Evolutionary conservation across 495 filamentous ascomycete species (phyloP).

Genomic region (Astrothelium subdiscretum): DNA sequence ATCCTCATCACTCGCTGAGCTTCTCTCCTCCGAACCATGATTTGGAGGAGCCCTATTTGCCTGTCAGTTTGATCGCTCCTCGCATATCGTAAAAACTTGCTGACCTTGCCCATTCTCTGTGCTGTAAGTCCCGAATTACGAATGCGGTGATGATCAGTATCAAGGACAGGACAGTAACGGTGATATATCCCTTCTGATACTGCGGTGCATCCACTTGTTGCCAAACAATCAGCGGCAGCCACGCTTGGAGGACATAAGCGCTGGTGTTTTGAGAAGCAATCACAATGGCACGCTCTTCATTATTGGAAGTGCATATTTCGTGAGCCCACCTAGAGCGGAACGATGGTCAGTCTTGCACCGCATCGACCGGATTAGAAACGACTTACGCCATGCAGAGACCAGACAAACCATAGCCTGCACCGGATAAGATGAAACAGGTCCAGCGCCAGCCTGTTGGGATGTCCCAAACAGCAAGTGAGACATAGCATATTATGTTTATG

Average conservation of each 20-base stretch:
- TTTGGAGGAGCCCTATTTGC: not conserved
- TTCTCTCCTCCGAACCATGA: not conserved
- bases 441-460: conserved; percentile 36
- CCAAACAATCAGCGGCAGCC: conserved; percentile 37
- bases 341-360: not conserved
- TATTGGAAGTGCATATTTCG: conserved; percentile 40
- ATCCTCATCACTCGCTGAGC: not conserved
- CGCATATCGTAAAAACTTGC: not conserved
- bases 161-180: conserved; percentile 30
- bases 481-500: conserved; percentile 25
- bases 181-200: conserved; percentile 35
- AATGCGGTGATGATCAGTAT: conserved; percentile 28
- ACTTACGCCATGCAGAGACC: conserved; percentile 25
- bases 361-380: not conserved
- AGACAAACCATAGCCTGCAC: conserved; percentile 30
- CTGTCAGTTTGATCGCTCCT: not conserved
- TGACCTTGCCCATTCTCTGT: not conserved
- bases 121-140: conserved; percentile 30
- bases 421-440: conserved; percentile 33
- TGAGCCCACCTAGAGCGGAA: conserved; percentile 38
- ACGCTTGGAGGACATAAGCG: conserved; percentile 42
- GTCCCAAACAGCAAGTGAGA: conserved; percentile 31
- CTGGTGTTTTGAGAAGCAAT: conserved; percentile 41
- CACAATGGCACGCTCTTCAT: conserved; percentile 45
- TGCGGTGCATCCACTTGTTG: conserved; percentile 36